Base-by-base conservation (phyloP, 225 moss, liverwort and hornwort species). In the Asterella californica region DNA sequence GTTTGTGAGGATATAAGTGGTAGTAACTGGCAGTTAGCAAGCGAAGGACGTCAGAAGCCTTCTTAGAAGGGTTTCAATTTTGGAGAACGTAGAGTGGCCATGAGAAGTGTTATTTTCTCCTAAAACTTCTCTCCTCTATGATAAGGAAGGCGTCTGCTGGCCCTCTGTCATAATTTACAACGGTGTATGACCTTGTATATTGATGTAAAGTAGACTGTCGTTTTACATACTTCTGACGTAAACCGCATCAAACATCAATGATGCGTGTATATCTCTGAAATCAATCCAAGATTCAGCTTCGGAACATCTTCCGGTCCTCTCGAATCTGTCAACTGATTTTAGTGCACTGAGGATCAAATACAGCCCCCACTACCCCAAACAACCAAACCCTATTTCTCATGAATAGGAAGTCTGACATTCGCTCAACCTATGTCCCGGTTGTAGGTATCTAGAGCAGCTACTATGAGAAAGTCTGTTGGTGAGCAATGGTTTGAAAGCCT, bases 201-300 rank as follows among this genome's bases (percentile, higher is more conserved):
- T 59, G 59, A 76, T 76, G 75, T 76, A 60, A 59, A 76, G 75
- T 57, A 59, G 75, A 37, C 11, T 36, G 57, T 57, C 75, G 33
- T 32, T 36, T 76, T 21, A 36, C 57, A 33, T n/a, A 74, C n/a
- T 71, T n/a, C 9, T 48, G 17, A n/a, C 30, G 19, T 53, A 53
- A 18, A 74, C n/a, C 52, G 71, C 71, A 14, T 69, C 18, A 69
- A 22, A 9, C 19, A 70, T 49, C 47, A 29, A 15, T 72, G 72
- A 72, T 72, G 72, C 48, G 42, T 71, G n/a, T n/a, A 27, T 71
- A 8, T 48, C 48, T 71, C 27, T 48, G 47, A 36, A 18, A 67
- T 67, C 36, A 47, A 46, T 27, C 8, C 46, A 25, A 71, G 70
- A 71, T 71, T 45, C 2, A 71, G 18, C 5, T 9, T 34, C 4